Conservation (phyloP, 2,329 filamentous ascomycete species). For the Fusarium annulatum region DNA sequence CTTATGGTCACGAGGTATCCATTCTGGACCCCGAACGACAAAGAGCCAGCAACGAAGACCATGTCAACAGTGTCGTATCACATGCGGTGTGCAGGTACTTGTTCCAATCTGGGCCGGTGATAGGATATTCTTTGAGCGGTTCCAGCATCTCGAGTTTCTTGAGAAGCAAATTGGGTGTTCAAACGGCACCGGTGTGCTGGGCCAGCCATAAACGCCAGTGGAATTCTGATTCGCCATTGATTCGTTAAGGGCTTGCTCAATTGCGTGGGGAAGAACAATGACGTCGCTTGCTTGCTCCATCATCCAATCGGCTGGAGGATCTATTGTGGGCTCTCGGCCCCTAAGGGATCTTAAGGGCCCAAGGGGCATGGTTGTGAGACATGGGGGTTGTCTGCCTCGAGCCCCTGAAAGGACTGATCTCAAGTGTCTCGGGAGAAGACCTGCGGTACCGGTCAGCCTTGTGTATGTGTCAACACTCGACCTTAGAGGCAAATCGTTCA, state of each 20-base stretch:
- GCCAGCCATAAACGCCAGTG: constrained; percentile 39
- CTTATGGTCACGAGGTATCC: constrained; percentile 34
- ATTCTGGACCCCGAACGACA: constrained; percentile 20
- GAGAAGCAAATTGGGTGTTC: constrained; percentile 30
- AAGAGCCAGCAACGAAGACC: constrained; percentile 20
- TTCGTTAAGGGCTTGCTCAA: constrained; percentile 20
- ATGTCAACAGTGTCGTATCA: constrained; percentile 36
- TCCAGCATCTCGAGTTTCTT: constrained; percentile 16
- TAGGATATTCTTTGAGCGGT: constrained; percentile 23
- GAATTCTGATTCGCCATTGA: constrained; percentile 39
- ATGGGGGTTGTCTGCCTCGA: constrained; percentile 36
- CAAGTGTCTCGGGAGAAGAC: constrained; percentile 29
- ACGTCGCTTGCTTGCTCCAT: constrained; percentile 37
- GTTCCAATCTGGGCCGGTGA: constrained; percentile 6
- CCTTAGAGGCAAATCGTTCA: background rate
- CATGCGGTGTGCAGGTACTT: constrained; percentile 35
- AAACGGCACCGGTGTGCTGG: constrained; percentile 44
- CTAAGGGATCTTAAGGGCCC: constrained; percentile 43
- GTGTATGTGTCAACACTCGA: constrained; percentile 13
- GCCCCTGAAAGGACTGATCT: constrained; percentile 25
- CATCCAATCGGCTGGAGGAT: constrained; percentile 42
- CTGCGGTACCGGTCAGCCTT: constrained; percentile 28
- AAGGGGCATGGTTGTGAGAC: constrained; percentile 43
- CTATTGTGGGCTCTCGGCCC: constrained; percentile 35
- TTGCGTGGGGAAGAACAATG: constrained; percentile 42